These are phyloP conservation scores for Magnolia kwangsiensis DNA, from an alignment of 164 flowering plant genomes.

Conservation along the genomic window DNA sequence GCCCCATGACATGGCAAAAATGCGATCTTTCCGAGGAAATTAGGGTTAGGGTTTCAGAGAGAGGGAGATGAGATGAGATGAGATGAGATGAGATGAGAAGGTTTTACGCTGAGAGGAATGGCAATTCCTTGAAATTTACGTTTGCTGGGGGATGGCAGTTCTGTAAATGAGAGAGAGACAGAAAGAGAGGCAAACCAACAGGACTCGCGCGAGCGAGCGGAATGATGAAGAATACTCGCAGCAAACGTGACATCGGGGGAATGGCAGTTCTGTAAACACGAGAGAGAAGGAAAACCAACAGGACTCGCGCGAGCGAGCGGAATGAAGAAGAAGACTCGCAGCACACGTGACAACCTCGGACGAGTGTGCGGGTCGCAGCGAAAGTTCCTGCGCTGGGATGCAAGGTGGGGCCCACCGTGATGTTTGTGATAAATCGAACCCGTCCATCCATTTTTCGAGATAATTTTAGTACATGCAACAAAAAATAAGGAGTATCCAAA, in stretches of 20 bases:
- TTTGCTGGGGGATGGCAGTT: neutral
- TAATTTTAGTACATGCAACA: too few species aligned
- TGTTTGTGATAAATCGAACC: too few species aligned
- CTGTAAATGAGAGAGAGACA: neutral
- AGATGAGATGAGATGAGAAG: neutral
- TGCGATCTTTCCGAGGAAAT: neutral
- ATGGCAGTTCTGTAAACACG: neutral
- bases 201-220: neutral
- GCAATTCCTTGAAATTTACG: neutral
- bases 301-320: neutral
- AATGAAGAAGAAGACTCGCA: too few species aligned
- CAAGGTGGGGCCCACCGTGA: too few species aligned
- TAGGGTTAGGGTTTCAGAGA: neutral
- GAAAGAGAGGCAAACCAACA: neutral
- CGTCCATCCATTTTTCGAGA: too few species aligned
- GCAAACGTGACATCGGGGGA: neutral
- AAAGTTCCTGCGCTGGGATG: too few species aligned
- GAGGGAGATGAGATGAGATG: neutral
- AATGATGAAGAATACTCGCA: too few species aligned
- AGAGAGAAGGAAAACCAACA: neutral
- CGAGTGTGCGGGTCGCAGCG: too few species aligned
- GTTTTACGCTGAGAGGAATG: neutral
- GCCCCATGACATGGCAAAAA: slow-evolving; percentile 84
- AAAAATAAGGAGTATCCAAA: too few species aligned
- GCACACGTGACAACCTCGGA: too few species aligned